Conservation (phyloP, 257 asterid species). For the Penstemon eatonii region DNA sequence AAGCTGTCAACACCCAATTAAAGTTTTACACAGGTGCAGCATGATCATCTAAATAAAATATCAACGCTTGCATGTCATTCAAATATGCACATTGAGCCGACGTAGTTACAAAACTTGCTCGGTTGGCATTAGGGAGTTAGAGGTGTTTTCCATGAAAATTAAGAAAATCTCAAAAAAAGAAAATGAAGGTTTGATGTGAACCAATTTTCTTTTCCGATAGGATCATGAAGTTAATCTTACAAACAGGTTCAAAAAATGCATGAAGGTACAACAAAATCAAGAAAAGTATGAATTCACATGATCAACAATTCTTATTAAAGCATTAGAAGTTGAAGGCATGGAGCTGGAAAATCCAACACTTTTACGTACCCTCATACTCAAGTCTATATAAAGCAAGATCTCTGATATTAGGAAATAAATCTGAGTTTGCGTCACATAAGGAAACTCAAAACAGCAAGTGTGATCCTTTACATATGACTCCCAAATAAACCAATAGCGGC, state of each 20-base stretch:
- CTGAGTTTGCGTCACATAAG: not conserved
- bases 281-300: not conserved
- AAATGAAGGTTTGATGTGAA: not conserved
- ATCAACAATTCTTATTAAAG: not conserved
- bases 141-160: not conserved
- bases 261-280: not conserved
- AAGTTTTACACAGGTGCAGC: not conserved
- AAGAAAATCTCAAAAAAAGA: not conserved
- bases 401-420: not conserved
- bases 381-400: not conserved
- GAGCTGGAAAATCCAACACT: not conserved
- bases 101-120: not conserved
- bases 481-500: not conserved
- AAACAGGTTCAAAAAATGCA: not conserved
- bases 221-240: not conserved
- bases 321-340: not conserved
- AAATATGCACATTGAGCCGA: conserved; percentile 8
- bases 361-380: not conserved
- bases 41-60: not conserved
- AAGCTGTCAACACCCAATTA: not conserved
- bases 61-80: not conserved
- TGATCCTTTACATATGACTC: not conserved
- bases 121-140: not conserved
- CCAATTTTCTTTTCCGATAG: no score
- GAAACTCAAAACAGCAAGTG: not conserved